These are phyloP conservation scores for Neurospora tetrasperma DNA, from an alignment of 495 filamentous ascomycete genomes.

Conservation along the genomic window DNA sequence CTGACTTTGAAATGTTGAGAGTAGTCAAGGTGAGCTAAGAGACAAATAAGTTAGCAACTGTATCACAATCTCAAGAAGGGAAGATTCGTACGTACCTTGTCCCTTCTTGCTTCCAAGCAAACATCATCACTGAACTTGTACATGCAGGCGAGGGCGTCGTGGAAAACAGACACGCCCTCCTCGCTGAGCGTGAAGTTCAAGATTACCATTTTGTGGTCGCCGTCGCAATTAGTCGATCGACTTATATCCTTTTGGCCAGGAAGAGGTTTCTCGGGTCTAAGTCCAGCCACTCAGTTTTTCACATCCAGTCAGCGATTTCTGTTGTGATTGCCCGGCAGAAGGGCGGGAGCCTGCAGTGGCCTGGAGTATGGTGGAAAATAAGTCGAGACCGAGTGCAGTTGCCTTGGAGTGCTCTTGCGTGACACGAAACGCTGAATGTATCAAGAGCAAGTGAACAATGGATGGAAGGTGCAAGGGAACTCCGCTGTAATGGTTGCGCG, in stretches of 20 bases:
- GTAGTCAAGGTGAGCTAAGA: constrained; percentile 67
- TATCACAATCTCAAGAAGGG: background rate
- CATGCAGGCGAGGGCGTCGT: constrained; percentile 78
- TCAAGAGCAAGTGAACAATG: background rate
- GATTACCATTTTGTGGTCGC: constrained; percentile 22
- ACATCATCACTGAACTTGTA: constrained; percentile 88
- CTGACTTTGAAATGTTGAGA: constrained; percentile 87
- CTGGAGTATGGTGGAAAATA: background rate
- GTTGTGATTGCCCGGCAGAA: background rate
- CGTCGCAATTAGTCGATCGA: background rate
- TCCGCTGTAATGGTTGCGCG: no score
- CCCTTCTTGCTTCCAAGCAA: constrained; percentile 68
- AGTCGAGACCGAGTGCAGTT: background rate
- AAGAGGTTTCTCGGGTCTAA: background rate
- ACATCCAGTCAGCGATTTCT: background rate
- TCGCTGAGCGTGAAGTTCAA: constrained; percentile 72
- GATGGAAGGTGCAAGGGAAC: background rate
- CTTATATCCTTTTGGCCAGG: background rate
- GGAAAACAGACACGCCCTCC: constrained; percentile 59
- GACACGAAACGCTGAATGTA: background rate
- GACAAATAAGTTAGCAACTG: background rate
- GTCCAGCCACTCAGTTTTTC: background rate
- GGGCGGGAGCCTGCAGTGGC: background rate
- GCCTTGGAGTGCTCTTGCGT: background rate
- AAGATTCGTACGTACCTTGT: constrained; percentile 45